Conservation (phyloP, 192 early-diverging fungal species). For the Umbelopsis sp. region DNA sequence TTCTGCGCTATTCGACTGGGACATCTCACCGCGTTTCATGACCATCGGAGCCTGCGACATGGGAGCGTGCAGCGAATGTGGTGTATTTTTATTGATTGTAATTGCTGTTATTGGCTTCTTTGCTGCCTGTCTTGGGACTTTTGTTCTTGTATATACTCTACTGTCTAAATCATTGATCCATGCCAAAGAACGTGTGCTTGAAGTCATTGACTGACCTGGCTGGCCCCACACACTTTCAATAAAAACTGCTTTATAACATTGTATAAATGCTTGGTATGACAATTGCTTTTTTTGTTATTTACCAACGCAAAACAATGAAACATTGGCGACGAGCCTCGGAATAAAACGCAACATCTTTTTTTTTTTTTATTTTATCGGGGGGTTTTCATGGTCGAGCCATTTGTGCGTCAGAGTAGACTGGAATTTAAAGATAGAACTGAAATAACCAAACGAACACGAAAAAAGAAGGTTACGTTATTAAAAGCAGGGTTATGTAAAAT, state of each 20-base stretch:
- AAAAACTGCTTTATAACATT: no score
- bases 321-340: no score
- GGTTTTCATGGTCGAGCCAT: neutral
- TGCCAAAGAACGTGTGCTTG: constrained; percentile 3
- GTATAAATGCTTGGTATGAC: no score
- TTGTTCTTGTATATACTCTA: neutral
- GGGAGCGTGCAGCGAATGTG: neutral
- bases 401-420: neutral
- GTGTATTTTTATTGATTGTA: neutral
- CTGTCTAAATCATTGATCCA: neutral
- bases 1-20: neutral
- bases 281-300: no score
- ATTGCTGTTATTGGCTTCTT: neutral
- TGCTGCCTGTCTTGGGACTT: neutral
- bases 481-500: constrained; percentile 4
- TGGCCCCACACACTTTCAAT: no score
- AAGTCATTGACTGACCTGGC: neutral
- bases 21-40: neutral
- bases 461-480: neutral
- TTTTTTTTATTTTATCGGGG: neutral
- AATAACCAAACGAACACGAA: neutral
- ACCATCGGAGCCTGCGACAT: neutral
- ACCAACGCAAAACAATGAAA: no score
- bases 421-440: neutral
- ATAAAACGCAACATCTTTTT: neutral